Evolutionary conservation across 1,284 basidiomycete species (phyloP), one percentile per base, ranked within the genome.

Genomic region (Clitocybe nebularis): DNA sequence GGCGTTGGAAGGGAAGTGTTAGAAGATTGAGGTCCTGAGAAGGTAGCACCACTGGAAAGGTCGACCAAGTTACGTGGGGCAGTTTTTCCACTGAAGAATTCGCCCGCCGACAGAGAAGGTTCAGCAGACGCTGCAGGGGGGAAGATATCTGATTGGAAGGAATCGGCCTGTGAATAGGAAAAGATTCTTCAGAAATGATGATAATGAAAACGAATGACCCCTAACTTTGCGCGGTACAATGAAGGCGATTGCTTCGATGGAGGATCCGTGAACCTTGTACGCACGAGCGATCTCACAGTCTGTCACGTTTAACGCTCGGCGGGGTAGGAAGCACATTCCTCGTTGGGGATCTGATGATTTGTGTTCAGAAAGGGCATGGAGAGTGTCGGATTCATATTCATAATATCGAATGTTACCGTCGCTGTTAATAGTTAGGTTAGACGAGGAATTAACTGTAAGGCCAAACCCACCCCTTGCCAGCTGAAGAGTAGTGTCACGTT

Each of bases 261-360:
- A 71, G 16, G 70, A 70, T 1, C 77, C 82, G 3, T 84, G 77
- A 20, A 97, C 77, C 67, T 99, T 99, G 79, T 92, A 97, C 0
- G 89, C 93, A 32, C 93, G 80, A 1, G 93, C 94, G 54, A 98
- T 97, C 66, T 99, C 96, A 64, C 93, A 95, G 43, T 97, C 92
- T 25, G 78, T 69, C 13, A 94, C 86, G 57, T 82, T 91, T 52
- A 98, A 78, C 0, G 89, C 82, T 35, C 93, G 86, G 20, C 94
- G 83, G 4, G 93, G 94, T 22, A 97, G 77, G 82, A 98, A 95
- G 54, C 89, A 91, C 80, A 98, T 89, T 11, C 96, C 96, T 36
- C 94, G 89, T 66, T 97, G 90, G 26, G 95, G 94, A 45, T 94
- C 90, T 24, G 80, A 75, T 2, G 89, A 89, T 66, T 95, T 92